These are phyloP conservation scores for Rhododendron williamsianum DNA, from an alignment of 148 eudicot species.

Conservation along the genomic window DNA sequence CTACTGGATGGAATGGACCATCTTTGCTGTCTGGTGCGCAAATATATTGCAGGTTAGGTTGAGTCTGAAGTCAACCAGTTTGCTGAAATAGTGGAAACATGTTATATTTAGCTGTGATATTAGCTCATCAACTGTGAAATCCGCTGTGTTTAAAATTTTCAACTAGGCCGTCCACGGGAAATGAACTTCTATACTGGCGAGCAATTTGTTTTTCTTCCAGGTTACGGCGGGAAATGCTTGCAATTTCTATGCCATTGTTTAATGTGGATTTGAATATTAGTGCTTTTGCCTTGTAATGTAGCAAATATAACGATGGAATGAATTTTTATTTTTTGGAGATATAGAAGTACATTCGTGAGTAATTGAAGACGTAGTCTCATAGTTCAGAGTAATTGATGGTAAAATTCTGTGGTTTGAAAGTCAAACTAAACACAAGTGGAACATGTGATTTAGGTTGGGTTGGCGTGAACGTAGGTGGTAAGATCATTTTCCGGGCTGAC, in stretches of 20 bases:
- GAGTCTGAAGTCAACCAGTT: slow-evolving; percentile 1
- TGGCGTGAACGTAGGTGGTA: too few species aligned
- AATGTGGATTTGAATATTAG: not conserved
- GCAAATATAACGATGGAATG: not conserved
- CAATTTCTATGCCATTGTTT: not conserved
- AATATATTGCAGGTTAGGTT: slow-evolving; percentile 88
- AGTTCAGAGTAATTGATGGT: not conserved
- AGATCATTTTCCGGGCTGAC: too few species aligned
- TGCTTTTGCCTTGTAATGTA: not conserved
- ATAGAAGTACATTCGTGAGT: not conserved
- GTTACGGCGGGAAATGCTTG: not conserved
- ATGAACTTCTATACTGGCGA: not conserved
- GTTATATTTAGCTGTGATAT: not conserved
- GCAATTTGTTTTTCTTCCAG: slow-evolving; percentile 2
- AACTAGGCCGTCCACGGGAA: not conserved
- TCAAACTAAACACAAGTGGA: not conserved
- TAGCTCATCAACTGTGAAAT: not conserved
- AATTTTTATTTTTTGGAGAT: not conserved
- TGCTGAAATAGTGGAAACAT: not conserved
- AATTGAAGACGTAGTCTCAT: not conserved
- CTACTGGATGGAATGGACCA: slow-evolving; percentile 90
- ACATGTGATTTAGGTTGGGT: too few species aligned
- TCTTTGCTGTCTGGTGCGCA: slow-evolving; percentile 95
- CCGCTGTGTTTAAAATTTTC: not conserved
- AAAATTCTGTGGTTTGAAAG: not conserved